Evolutionary conservation across 2,329 filamentous ascomycete genomes (phyloP).

Genomic region (Fusarium dlaminii): DNA sequence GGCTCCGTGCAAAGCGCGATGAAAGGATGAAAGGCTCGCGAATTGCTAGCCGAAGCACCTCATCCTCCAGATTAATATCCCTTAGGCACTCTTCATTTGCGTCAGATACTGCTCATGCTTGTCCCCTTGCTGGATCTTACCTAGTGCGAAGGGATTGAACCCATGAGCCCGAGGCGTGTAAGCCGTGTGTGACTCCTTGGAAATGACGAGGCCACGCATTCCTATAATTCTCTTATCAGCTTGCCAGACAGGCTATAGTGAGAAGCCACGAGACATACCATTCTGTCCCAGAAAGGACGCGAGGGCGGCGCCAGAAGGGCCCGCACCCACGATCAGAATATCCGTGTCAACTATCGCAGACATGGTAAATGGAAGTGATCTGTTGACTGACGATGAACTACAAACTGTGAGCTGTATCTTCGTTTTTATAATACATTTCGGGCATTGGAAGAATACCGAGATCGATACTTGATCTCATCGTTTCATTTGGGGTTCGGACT

Average conservation of each 20-base stretch:
- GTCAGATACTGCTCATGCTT: not conserved
- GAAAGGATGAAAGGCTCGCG: not conserved
- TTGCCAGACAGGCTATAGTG: accelerated
- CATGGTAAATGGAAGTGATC: not conserved
- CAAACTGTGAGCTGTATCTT: accelerated
- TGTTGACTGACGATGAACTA: accelerated
- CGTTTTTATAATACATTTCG: accelerated
- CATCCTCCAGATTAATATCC: not conserved
- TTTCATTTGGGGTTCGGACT: not conserved
- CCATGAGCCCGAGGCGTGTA: not conserved
- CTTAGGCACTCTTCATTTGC: accelerated
- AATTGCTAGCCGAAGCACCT: not conserved
- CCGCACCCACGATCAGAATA: not conserved
- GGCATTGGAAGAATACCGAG: not conserved
- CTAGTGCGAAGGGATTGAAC: not conserved
- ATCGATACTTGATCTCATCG: accelerated
- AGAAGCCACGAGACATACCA: accelerated
- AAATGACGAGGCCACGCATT: not conserved
- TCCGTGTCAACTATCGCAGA: not conserved
- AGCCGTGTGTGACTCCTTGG: accelerated
- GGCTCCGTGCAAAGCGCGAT: not conserved
- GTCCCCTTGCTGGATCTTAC: accelerated
- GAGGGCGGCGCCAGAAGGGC: not conserved
- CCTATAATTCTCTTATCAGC: accelerated
- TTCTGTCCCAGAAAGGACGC: not conserved